Percentiles rank a stretch among this genome's conserved stretches.
phyloP scores from a whole-genome alignment of 306 rosid species.

The Vachellia collinsii region DNA sequence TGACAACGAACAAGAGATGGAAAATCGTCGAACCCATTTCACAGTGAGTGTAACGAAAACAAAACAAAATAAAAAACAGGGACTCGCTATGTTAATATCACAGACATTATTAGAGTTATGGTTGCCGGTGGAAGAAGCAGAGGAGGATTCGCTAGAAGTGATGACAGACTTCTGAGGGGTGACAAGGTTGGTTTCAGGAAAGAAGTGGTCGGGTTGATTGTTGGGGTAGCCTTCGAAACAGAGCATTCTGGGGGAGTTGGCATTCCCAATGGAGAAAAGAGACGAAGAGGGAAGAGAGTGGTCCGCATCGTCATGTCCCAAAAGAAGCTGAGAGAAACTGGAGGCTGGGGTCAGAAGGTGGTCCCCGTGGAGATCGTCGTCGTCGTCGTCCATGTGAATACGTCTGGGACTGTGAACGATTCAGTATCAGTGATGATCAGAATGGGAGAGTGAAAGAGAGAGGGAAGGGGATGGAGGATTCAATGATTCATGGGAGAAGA shows the following conservation, averaged over 20 bases:
- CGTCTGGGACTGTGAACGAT: neutral
- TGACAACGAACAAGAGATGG: neutral
- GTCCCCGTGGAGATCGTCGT: conserved; percentile 49
- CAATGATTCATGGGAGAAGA: conserved; percentile 5
- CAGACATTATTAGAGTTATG: conserved; percentile 49
- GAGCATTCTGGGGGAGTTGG: conserved; percentile 71
- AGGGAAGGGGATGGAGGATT: neutral
- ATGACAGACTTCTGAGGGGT: conserved; percentile 59
- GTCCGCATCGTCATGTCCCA: conserved; percentile 54
- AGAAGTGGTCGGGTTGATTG: neutral
- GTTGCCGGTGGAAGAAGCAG: conserved; percentile 65
- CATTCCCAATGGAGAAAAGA: conserved; percentile 40
- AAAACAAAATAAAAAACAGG: neutral
- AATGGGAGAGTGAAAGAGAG: conserved; percentile 5
- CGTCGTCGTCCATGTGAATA: conserved; percentile 45
- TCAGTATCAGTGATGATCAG: neutral
- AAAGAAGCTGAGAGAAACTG: conserved; percentile 72
- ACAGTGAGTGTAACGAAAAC: neutral
- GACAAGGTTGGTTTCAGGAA: conserved; percentile 30
- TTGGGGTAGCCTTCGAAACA: conserved; percentile 52
- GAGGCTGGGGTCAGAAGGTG: conserved; percentile 49
- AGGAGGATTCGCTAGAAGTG: conserved; percentile 68
- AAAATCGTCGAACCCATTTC: neutral
- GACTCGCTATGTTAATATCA: neutral
- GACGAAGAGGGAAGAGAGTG: conserved; percentile 34